Evolutionary conservation across 805 yeast genomes (phyloP).

Genomic region (Sungouiella blattae): DNA sequence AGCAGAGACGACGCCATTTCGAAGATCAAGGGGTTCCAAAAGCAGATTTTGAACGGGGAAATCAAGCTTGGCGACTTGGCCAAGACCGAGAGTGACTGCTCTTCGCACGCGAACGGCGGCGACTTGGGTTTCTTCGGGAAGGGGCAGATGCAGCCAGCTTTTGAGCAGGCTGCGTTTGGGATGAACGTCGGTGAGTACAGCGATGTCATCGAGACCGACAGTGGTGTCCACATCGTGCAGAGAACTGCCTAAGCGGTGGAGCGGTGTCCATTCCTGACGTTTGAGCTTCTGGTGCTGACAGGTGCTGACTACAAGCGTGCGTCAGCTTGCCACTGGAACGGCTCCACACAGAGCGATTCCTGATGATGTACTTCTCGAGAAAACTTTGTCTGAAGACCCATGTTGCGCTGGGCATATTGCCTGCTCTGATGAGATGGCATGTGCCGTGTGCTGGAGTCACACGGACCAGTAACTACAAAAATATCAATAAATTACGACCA

Average conservation of each 20-base stretch:
- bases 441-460: too few species aligned
- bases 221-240: constrained; percentile 87
- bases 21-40: constrained; percentile 54
- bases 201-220: constrained; percentile 79
- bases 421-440: too few species aligned
- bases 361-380: background rate
- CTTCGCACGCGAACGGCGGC: constrained; percentile 82
- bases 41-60: constrained; percentile 60
- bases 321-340: too few species aligned
- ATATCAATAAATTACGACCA: too few species aligned
- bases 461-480: too few species aligned
- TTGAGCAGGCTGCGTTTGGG: constrained; percentile 83
- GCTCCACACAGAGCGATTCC: background rate
- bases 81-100: constrained; percentile 80
- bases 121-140: constrained; percentile 85
- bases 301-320: too few species aligned
- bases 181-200: constrained; percentile 81
- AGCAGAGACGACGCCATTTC: constrained; percentile 80
- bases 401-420: too few species aligned
- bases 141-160: constrained; percentile 94
- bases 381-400: too few species aligned
- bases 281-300: too few species aligned
- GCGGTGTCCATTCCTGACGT: too few species aligned
- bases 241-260: constrained; percentile 57
- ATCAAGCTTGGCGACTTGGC: constrained; percentile 71